These are phyloP conservation scores for Fusarium beomiforme DNA, from an alignment of 2,329 filamentous ascomycete species.

Conservation along the genomic window DNA sequence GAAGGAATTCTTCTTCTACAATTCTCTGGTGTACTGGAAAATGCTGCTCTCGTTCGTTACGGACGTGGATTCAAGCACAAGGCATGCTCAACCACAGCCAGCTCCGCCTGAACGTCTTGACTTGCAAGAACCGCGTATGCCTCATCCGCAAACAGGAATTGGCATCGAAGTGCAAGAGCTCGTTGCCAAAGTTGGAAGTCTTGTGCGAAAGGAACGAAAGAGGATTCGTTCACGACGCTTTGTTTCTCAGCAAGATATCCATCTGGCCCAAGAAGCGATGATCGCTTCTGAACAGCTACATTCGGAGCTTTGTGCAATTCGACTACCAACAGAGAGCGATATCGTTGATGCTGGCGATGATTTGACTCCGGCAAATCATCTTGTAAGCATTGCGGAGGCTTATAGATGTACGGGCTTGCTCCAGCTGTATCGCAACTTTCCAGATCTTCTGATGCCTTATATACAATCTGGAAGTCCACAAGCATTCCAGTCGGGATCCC, in stretches of 20 bases:
- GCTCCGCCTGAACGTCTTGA: conserved; percentile 12
- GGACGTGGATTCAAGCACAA: conserved; percentile 21
- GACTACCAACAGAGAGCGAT: conserved; percentile 25
- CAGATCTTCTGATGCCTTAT: conserved; percentile 50
- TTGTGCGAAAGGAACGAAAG: conserved; percentile 39
- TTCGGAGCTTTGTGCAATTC: conserved; percentile 26
- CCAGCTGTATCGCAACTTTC: conserved; percentile 49
- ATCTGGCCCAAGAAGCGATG: conserved; percentile 38
- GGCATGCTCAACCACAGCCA: conserved; percentile 13
- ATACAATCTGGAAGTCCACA: conserved; percentile 3
- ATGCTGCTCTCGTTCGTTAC: conserved; percentile 43
- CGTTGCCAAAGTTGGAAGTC: conserved; percentile 39
- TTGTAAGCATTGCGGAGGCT: conserved; percentile 42
- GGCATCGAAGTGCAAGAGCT: conserved; percentile 40
- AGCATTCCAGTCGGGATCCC: neutral
- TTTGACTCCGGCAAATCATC: conserved; percentile 38
- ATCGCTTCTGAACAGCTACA: conserved; percentile 28
- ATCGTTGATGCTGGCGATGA: conserved; percentile 42
- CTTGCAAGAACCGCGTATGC: conserved; percentile 31
- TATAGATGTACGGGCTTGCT: conserved; percentile 43
- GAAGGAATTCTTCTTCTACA: conserved; percentile 41
- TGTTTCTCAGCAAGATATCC: conserved; percentile 40
- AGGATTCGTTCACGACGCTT: conserved; percentile 35
- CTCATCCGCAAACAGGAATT: conserved; percentile 43
- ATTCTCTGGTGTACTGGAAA: conserved; percentile 42